These are phyloP conservation scores for Pelargonium australe DNA, from an alignment of 441 rosid genomes.

Conservation along the genomic window DNA sequence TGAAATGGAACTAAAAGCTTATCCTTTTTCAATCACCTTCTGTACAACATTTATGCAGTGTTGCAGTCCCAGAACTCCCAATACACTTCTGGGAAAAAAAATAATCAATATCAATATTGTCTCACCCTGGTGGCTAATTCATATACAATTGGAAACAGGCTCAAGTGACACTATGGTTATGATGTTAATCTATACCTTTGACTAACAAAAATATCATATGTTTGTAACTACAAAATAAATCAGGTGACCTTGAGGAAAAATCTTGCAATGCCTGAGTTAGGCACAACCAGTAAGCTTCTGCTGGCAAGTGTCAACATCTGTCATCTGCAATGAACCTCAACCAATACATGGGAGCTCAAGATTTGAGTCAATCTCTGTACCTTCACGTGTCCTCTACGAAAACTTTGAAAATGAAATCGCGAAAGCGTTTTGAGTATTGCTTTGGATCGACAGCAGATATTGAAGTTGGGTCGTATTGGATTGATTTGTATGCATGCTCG, in stretches of 20 bases:
- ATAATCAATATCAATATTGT: not conserved
- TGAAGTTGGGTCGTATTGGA: constrained; percentile 89
- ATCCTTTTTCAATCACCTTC: not conserved
- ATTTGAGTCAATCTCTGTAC: no score
- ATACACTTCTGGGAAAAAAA: not conserved
- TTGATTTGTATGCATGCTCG: constrained; percentile 93
- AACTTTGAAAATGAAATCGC: constrained; percentile 78
- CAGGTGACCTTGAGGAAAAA: not conserved
- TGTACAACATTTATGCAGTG: not conserved
- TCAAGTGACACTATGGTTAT: not conserved
- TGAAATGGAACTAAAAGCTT: not conserved
- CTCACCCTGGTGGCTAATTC: not conserved
- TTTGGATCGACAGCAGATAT: constrained; percentile 98
- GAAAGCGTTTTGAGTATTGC: constrained; percentile 83
- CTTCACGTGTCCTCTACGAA: constrained; percentile 67
- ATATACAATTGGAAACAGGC: not conserved
- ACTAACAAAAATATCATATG: not conserved
- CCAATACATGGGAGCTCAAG: no score
- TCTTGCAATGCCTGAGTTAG: no score
- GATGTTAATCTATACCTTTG: not conserved
- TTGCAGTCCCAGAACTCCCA: not conserved
- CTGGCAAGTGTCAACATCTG: no score
- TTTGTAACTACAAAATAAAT: not conserved
- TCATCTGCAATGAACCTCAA: no score
- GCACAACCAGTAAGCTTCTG: no score